A percentile compares a stretch with the other conserved stretches of the same genome.
Conservation (phyloP, 805 yeast species). For the Pichia phayaonensis region DNA sequence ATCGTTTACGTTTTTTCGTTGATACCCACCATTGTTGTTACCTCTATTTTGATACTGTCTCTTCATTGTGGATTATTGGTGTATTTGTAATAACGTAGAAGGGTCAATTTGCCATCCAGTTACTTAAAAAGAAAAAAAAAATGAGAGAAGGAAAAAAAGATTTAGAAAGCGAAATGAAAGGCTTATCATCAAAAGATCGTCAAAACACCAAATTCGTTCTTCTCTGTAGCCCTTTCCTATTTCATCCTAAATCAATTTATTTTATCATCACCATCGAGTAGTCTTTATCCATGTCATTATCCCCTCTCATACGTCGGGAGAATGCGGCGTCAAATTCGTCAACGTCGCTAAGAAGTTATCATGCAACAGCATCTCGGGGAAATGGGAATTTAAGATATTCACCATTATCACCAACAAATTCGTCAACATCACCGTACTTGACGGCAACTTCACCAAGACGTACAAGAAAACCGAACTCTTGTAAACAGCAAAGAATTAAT, state of each 20-base stretch:
- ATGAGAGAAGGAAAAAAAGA: background rate
- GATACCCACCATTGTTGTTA: background rate
- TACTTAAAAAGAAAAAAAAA: background rate
- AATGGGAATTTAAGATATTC: background rate
- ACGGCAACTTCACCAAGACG: background rate
- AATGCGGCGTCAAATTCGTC: background rate
- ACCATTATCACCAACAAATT: background rate
- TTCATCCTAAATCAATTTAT: background rate
- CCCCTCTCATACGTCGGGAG: slow-evolving; percentile 1
- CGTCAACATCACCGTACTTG: background rate
- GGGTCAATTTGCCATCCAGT: background rate
- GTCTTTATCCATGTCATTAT: background rate
- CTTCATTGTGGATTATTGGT: background rate
- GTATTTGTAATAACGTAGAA: background rate
- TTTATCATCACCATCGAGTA: background rate
- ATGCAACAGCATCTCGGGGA: background rate
- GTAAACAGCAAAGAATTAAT: background rate
- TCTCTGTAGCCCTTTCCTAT: background rate
- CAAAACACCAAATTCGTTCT: too few species aligned
- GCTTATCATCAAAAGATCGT: background rate
- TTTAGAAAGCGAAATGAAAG: background rate
- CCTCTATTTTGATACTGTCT: background rate
- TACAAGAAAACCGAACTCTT: background rate
- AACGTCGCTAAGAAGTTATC: slow-evolving; percentile 1
- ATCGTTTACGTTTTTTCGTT: background rate